These are phyloP conservation scores for Leccinum barrowsii DNA, from an alignment of 768 basidiomycete species.

Conservation along the genomic window DNA sequence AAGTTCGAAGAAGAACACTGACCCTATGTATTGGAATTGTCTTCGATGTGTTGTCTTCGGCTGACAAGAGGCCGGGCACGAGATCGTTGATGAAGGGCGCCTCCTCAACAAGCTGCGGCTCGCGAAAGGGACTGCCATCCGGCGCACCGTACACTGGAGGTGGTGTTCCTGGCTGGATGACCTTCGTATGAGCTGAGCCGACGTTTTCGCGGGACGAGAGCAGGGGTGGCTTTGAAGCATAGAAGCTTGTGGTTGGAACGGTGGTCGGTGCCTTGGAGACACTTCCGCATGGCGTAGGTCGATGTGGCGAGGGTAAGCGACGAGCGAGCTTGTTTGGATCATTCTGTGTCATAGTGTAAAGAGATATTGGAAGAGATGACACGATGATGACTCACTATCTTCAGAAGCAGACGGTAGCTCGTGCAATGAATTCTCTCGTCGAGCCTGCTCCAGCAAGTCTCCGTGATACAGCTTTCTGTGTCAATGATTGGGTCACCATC, in stretches of 20 bases:
- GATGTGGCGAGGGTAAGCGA: slow-evolving; percentile 37
- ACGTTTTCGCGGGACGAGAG: slow-evolving; percentile 32
- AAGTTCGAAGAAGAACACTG: slow-evolving; percentile 60
- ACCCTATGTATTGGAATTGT: slow-evolving; percentile 14
- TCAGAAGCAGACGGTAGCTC: too few relatives aligned
- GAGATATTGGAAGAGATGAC: slow-evolving; percentile 2
- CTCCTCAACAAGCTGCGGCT: slow-evolving; percentile 53
- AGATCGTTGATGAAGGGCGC: slow-evolving; percentile 35
- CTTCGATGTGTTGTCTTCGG: slow-evolving; percentile 20
- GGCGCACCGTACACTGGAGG: slow-evolving; percentile 26
- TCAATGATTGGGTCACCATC: too few relatives aligned
- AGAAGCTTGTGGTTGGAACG: slow-evolving; percentile 27
- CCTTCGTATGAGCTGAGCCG: slow-evolving; percentile 38
- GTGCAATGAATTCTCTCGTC: too few relatives aligned
- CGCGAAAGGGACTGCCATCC: slow-evolving; percentile 39
- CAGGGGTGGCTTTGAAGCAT: slow-evolving; percentile 34
- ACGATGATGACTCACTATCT: too few relatives aligned
- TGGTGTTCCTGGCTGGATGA: slow-evolving; percentile 26
- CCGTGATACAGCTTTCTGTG: too few relatives aligned
- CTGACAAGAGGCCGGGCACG: slow-evolving; percentile 37
- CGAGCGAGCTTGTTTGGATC: slow-evolving; percentile 38
- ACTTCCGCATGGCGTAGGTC: slow-evolving; percentile 37
- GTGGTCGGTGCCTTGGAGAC: slow-evolving; percentile 26
- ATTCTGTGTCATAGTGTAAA: slow-evolving; percentile 42
- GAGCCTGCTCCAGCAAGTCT: too few relatives aligned